These are phyloP conservation scores for Hevea brasiliensis DNA, from an alignment of 345 rosid genomes.

Conservation along the genomic window DNA sequence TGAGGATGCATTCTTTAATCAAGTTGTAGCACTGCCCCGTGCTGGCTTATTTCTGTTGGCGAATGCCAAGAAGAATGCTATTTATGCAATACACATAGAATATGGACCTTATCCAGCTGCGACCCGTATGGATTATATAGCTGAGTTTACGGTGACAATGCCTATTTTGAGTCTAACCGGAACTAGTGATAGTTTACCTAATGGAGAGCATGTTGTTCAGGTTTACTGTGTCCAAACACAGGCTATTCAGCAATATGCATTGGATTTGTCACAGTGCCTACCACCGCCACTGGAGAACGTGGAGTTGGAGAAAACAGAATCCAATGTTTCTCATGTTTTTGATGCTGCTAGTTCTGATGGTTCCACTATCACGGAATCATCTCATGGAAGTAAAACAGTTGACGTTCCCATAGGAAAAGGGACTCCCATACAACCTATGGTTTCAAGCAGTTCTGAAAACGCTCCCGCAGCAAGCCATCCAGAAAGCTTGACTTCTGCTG, in stretches of 20 bases:
- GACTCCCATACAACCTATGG: conserved; percentile 18
- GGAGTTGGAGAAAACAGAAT: conserved; percentile 54
- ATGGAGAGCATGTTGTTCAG: conserved; percentile 43
- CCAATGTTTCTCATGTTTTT: conserved; percentile 33
- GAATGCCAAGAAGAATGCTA: conserved; percentile 88
- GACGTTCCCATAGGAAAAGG: conserved; percentile 27
- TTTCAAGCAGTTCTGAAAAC: conserved; percentile 31
- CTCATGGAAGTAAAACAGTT: conserved; percentile 34
- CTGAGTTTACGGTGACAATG: conserved; percentile 87
- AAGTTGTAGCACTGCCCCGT: conserved; percentile 69
- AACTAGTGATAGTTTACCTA: conserved; percentile 53
- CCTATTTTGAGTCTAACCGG: conserved; percentile 92
- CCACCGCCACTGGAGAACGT: conserved; percentile 61
- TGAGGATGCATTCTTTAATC: conserved; percentile 78
- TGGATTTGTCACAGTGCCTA: conserved; percentile 74
- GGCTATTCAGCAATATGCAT: conserved; percentile 89
- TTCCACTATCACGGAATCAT: conserved; percentile 32
- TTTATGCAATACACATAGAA: conserved; percentile 79
- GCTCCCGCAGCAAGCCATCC: conserved; percentile 27
- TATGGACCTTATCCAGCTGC: conserved; percentile 75
- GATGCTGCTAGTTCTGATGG: conserved; percentile 36
- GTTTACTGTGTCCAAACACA: conserved; percentile 56
- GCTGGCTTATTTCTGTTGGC: conserved; percentile 77
- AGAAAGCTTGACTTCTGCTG: conserved; percentile 41
- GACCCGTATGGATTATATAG: conserved; percentile 75